phyloP scores from a whole-genome alignment of 73 alveolate genomes.

The Effrenium voratum region DNA sequence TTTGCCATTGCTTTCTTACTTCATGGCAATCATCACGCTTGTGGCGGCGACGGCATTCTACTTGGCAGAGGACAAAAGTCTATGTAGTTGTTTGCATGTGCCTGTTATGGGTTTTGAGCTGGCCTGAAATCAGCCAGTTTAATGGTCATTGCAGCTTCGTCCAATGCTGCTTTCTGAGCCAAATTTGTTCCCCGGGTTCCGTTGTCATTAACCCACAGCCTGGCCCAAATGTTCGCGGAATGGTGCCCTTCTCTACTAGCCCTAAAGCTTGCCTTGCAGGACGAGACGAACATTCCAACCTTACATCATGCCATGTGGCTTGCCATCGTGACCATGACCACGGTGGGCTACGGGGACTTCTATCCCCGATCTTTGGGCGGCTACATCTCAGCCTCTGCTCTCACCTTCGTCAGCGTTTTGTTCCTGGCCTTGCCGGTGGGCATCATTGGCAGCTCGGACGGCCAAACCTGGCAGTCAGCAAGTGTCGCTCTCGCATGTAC shows the following conservation, averaged over 20 bases:
- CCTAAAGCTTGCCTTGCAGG: no score
- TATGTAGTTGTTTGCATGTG: no score
- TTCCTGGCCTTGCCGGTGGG: conserved; percentile 85
- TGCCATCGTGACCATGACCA: conserved; percentile 82
- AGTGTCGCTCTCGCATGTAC: background rate
- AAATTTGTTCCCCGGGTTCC: no score
- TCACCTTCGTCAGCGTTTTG: conserved; percentile 42
- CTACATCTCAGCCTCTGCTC: conserved; percentile 34
- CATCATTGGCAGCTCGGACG: conserved; percentile 33
- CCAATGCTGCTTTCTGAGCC: no score
- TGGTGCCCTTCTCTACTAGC: no score
- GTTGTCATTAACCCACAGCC: no score
- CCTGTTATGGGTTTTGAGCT: no score
- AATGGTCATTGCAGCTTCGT: no score
- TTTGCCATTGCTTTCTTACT: conserved; percentile 39
- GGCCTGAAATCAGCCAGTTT: no score
- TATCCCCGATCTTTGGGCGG: background rate
- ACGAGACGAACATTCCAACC: conserved; percentile 21
- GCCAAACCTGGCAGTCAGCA: background rate
- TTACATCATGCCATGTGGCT: conserved; percentile 73
- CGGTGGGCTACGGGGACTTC: conserved; percentile 46
- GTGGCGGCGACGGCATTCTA: conserved; percentile 46
- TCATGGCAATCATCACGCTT: conserved; percentile 28
- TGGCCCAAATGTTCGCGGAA: no score
- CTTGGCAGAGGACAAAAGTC: conserved; percentile 28